Percentiles rank a stretch among this genome's conserved stretches.
Conservation (phyloP, 768 basidiomycete genomes). For the Boletus rubropictus region DNA sequence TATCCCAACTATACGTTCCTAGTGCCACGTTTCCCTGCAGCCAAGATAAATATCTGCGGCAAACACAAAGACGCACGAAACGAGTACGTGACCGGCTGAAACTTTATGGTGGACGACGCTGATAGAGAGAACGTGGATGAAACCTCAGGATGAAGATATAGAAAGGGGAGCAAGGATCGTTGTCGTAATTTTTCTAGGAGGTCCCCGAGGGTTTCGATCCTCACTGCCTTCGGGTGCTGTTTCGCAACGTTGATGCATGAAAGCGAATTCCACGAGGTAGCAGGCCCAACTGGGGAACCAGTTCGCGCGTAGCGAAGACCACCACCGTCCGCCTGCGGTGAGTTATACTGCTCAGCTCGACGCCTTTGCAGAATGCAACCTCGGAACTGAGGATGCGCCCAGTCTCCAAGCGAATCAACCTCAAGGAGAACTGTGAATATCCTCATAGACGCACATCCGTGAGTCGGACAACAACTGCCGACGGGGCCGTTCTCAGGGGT, state of each 20-base stretch:
- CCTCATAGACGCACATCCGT: conserved; percentile 3
- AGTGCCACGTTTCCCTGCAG: neutral
- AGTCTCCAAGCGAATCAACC: neutral
- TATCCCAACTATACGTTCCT: neutral
- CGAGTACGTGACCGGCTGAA: too few species aligned
- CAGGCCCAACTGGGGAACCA: neutral
- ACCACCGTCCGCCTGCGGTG: neutral
- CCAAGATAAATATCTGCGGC: neutral
- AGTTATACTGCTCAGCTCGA: neutral
- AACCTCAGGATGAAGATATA: too few species aligned
- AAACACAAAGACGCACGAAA: too few species aligned
- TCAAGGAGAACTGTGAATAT: neutral
- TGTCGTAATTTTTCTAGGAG: conserved; percentile 6
- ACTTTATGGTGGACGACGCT: neutral
- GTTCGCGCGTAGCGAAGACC: conserved; percentile 1
- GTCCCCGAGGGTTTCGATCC: conserved; percentile 15
- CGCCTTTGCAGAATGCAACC: neutral
- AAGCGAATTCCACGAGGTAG: conserved; percentile 24
- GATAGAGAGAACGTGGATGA: conserved; percentile 10
- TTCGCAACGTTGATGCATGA: conserved; percentile 15
- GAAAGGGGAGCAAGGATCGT: neutral
- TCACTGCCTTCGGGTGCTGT: conserved; percentile 19
- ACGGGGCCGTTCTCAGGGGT: conserved; percentile 4
- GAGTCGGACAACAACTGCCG: conserved; percentile 9
- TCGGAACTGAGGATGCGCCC: neutral